Evolutionary conservation across 2,329 filamentous ascomycete genomes (phyloP).

Genomic region (Trichoderma pleuroti): DNA sequence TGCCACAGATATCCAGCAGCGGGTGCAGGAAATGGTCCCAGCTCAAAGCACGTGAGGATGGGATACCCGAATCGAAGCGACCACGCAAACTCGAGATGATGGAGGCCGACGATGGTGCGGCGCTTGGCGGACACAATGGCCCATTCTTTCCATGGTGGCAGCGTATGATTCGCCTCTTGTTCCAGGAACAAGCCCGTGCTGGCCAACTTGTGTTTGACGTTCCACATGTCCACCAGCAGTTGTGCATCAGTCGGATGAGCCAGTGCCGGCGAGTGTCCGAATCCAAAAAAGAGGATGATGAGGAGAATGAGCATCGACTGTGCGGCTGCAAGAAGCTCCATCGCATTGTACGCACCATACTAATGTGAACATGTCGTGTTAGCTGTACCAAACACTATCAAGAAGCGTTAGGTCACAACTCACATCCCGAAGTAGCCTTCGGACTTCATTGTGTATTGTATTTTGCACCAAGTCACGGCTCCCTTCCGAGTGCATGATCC

Average conservation of each 20-base stretch:
- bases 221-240: background rate
- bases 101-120: background rate
- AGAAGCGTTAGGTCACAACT: fast-evolving
- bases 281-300: background rate
- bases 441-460: background rate
- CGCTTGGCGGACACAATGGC: background rate
- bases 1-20: background rate
- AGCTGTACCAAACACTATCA: background rate
- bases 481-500: background rate
- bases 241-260: background rate
- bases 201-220: background rate
- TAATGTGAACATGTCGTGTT: background rate
- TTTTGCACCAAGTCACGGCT: background rate
- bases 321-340: background rate
- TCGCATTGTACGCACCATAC: background rate
- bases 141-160: background rate
- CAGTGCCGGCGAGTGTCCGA: background rate
- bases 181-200: background rate
- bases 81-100: background rate
- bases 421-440: background rate
- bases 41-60: background rate
- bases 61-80: background rate
- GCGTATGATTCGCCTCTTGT: background rate
- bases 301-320: background rate
- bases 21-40: background rate